Base-by-base conservation (phyloP, 108 stramenopile species). In the Cyclostephanos tholiformis region DNA sequence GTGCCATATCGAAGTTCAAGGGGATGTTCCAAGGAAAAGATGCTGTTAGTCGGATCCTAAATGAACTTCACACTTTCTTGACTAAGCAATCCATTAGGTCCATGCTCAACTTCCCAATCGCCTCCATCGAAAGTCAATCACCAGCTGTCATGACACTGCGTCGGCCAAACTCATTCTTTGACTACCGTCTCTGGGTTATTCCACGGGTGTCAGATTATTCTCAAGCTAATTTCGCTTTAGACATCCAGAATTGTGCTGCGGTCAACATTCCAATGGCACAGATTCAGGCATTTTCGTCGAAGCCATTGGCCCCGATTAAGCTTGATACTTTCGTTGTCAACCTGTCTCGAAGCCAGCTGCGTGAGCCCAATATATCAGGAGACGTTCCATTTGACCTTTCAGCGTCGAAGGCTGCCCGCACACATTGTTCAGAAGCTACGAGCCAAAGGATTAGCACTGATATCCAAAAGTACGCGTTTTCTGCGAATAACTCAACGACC, bases 21-120 rank as follows among this genome's bases (percentile, higher is more conserved):
- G 90, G 97, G 44, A 95, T 97, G 85, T 95, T 98, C 79, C 76
- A 82, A 53, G 97, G 97, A 32, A 96, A 95, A 65, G 96, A 98
- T 77, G 92, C 96, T 12, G 91, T 96, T 7, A 93, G 88, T 49
- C 72, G 91, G 16, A 82, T 97, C 16, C 71, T 98, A 0, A 85
- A 88, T 19, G 80, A 93, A 35, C 71, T 91, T 44, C 91, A 91
- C 57, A 53, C 72, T 13, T 97, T 95, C 63, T 79, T 97, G 51
- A 80, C 69, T 4, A 88, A 92, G 43, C 82, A 89, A 20, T 82
- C 75, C 16, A 82, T 94, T 22, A 58, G 84, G 51, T 85, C 84
- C 4, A 89, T 96, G 92, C 76, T 86, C 12, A 69, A 74, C 10
- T 81, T 86, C 66, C 85, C 82, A 53, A 57, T 67, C 50, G 66